Conservation (phyloP, 352 stramenopile genomes). For the Globisporangium canariense region DNA sequence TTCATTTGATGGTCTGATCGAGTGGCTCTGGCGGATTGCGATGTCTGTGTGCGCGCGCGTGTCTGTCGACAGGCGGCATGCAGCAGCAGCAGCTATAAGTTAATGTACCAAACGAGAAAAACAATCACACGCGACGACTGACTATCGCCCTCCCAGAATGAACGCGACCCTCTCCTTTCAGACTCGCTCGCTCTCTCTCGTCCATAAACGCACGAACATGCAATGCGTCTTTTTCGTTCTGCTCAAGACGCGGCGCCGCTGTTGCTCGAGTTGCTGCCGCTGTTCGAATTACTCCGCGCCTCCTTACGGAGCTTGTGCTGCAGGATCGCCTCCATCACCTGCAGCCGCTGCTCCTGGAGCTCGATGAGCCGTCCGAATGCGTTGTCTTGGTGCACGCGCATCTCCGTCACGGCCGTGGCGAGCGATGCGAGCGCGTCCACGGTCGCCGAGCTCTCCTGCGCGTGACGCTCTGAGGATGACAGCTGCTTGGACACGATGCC, state of each 20-base stretch:
- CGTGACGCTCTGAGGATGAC: slow-evolving; percentile 26
- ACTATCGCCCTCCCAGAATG: background rate
- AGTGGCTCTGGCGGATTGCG: background rate
- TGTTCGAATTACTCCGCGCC: slow-evolving; percentile 6
- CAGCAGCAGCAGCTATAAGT: slow-evolving; percentile 8
- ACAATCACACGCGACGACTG: slow-evolving; percentile 4
- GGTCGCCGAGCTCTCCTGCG: slow-evolving; percentile 25
- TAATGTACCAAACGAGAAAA: slow-evolving; percentile 4
- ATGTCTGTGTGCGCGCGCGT: background rate
- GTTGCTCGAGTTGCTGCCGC: background rate
- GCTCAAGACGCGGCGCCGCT: background rate
- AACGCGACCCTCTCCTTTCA: no score
- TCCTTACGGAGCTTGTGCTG: slow-evolving; percentile 60
- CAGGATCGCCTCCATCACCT: slow-evolving; percentile 60
- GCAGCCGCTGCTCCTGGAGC: slow-evolving; percentile 66
- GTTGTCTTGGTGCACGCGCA: slow-evolving; percentile 45
- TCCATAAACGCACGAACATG: background rate
- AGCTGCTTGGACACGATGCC: slow-evolving; percentile 57
- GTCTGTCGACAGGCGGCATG: background rate
- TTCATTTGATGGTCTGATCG: background rate
- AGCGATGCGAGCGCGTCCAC: slow-evolving; percentile 31
- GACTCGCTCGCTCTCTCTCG: background rate
- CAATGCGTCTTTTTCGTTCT: background rate
- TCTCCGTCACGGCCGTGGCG: slow-evolving; percentile 45
- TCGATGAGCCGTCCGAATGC: slow-evolving; percentile 49